Evolutionary conservation across 805 yeast genomes (phyloP), one percentile per base, ranked within the genome.

Genomic region (Lachancea waltii): DNA sequence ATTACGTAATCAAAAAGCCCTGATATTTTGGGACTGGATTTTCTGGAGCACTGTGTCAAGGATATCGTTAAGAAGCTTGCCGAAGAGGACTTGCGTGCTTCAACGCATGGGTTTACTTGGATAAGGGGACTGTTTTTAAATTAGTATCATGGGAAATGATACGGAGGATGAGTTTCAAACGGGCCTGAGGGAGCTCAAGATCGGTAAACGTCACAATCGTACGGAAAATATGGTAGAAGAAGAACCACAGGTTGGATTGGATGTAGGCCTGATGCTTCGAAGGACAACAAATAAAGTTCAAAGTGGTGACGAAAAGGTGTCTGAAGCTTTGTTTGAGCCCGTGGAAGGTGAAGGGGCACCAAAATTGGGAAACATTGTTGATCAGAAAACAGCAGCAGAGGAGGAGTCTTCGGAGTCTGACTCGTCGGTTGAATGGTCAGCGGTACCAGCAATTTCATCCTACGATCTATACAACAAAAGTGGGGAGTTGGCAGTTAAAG

Each of bases 391-490:
- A 13, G 7, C 26, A 4, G 26, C 26, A 23, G 26, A 23, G 7
- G 26, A 23, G 5, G 26, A 23, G 26, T 11, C 4, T 11, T 23
- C 26, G 10, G 61, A 57, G 24, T 58, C 60, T 4, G 64, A 60
- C 15, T 62, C 56, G 7, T 72, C 65, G 13, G 74, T 70, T 24
- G 73, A 68, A 10, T 92, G 98, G 98, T 79, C 82, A 53, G 77
- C 83, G 13, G 87, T 92, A 85, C 81, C 83, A 30, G 79, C 90
- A 0, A 79, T 85, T 20, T 78, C 95, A 3, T 76, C 80, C 34
- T 70, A 75, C 40, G 85, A 85, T 44, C 72, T 85, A 29, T 90
- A 85, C 56, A 85, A 90, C 53, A 84, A 85, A 18, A 75, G 74
- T 50, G 97, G 92, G 3, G 77, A 78, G 41, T 62, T 79, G 17